Evolutionary conservation across 306 rosid genomes (phyloP).

Genomic region (Cucurbita argyrosperma): DNA sequence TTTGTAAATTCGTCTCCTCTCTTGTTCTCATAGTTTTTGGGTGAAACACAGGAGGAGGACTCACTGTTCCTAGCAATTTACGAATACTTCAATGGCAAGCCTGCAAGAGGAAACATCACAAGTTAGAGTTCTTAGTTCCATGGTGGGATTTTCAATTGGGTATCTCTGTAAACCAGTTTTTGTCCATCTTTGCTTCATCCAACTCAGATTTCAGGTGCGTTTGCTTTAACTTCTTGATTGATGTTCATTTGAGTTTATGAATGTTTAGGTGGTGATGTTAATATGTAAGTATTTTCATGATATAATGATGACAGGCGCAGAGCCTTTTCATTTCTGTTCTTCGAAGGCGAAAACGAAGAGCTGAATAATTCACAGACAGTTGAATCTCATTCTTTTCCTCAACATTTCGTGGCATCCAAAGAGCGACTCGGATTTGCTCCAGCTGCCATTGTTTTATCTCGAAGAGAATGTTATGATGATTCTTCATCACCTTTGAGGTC

Average conservation of each 20-base stretch:
- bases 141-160: slow-evolving; percentile 99
- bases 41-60: slow-evolving; percentile 71
- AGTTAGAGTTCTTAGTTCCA: slow-evolving; percentile 79
- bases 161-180: slow-evolving; percentile 74
- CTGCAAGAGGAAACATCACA: slow-evolving; percentile 59
- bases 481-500: slow-evolving; percentile 48
- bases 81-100: slow-evolving; percentile 78
- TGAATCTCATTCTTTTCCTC: slow-evolving; percentile 83
- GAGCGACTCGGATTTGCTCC: slow-evolving; percentile 78
- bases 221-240: background rate
- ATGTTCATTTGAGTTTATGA: background rate
- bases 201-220: slow-evolving; percentile 77
- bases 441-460: slow-evolving; percentile 62
- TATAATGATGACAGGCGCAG: slow-evolving; percentile 52
- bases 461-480: slow-evolving; percentile 52
- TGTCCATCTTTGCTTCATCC: slow-evolving; percentile 78
- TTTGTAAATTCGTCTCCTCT: background rate
- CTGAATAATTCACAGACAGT: slow-evolving; percentile 67
- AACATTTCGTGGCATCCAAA: slow-evolving; percentile 61
- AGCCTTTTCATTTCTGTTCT: slow-evolving; percentile 66
- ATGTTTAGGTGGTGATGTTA: background rate
- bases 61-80: slow-evolving; percentile 81
- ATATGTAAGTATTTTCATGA: background rate
- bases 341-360: slow-evolving; percentile 82
- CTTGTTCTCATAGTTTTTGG: slow-evolving; percentile 6